These are phyloP conservation scores for Spergularia marina DNA, from an alignment of 148 eudicot species.

Conservation along the genomic window DNA sequence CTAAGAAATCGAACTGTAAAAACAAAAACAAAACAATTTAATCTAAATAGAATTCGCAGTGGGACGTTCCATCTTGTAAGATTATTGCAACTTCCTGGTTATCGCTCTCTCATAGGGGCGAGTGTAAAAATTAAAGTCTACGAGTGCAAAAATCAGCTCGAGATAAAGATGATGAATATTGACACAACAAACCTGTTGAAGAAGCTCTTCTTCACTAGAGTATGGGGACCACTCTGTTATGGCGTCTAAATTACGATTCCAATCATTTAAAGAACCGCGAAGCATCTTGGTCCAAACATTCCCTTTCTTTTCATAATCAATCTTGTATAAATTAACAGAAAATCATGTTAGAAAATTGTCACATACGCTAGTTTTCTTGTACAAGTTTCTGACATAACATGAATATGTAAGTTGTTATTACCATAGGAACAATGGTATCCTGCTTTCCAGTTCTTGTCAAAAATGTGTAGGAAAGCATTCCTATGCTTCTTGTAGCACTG, in stretches of 20 bases:
- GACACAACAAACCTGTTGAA: slow-evolving; percentile 43
- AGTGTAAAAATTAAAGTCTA: too few species aligned
- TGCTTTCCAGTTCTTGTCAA: slow-evolving; percentile 61
- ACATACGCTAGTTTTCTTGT: not conserved
- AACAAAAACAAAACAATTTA: slow-evolving; percentile 5
- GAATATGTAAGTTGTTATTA: not conserved
- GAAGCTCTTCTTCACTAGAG: slow-evolving; percentile 56
- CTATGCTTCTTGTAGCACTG: slow-evolving; percentile 63
- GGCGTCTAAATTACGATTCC: slow-evolving; percentile 58
- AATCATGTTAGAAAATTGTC: not conserved
- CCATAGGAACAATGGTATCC: slow-evolving; percentile 83
- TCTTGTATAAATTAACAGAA: slow-evolving; percentile 7
- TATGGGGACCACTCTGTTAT: slow-evolving; percentile 73
- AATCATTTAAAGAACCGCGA: slow-evolving; percentile 48
- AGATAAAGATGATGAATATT: not conserved
- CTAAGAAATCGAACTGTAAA: slow-evolving; percentile 45
- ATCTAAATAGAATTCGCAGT: not conserved
- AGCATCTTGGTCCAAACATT: slow-evolving; percentile 45
- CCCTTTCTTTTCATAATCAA: slow-evolving; percentile 66
- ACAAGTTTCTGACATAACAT: not conserved
- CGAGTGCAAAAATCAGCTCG: not conserved
- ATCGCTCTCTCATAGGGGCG: too few species aligned
- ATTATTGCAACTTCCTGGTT: too few species aligned
- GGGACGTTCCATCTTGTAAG: too few species aligned
- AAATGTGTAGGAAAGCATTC: slow-evolving; percentile 73